Conservation (phyloP, 108 stramenopile genomes). For the Thalassiosira profunda region DNA sequence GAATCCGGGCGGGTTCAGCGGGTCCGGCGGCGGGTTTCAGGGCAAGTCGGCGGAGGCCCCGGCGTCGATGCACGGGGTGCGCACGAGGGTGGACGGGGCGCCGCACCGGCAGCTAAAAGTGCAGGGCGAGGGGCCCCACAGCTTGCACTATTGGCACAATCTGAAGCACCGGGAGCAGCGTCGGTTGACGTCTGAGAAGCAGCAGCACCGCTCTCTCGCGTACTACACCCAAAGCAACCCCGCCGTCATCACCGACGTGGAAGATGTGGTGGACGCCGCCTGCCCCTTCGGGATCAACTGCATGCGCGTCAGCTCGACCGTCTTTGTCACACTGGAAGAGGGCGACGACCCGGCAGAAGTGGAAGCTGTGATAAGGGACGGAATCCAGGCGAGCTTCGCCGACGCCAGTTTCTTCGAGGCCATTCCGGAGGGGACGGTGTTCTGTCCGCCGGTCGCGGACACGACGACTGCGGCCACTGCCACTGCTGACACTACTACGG, state of each 20-base stretch:
- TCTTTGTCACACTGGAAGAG: slow-evolving; percentile 59
- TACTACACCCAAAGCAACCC: slow-evolving; percentile 44
- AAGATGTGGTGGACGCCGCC: slow-evolving; percentile 34
- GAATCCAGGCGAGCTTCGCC: slow-evolving; percentile 46
- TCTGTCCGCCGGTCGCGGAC: background rate
- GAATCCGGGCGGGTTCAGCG: background rate
- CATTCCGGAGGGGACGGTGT: slow-evolving; percentile 29
- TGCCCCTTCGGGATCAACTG: slow-evolving; percentile 39
- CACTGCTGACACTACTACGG: background rate
- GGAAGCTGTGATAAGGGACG: slow-evolving; percentile 18
- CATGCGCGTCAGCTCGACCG: slow-evolving; percentile 39
- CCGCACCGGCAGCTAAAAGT: too few species aligned
- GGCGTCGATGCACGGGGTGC: too few species aligned
- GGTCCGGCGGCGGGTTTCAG: background rate
- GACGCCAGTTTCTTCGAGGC: slow-evolving; percentile 54
- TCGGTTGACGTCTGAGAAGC: background rate
- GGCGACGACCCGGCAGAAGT: slow-evolving; percentile 52
- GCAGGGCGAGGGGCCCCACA: too few species aligned
- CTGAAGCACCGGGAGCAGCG: background rate
- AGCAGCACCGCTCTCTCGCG: slow-evolving; percentile 30
- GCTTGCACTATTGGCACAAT: too few species aligned
- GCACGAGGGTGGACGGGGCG: too few species aligned
- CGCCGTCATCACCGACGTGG: slow-evolving; percentile 40
- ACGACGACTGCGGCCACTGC: background rate
- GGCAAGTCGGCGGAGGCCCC: too few species aligned